Evolutionary conservation across 2,329 filamentous ascomycete species (phyloP).

Genomic region (Colletotrichum plurivorum): DNA sequence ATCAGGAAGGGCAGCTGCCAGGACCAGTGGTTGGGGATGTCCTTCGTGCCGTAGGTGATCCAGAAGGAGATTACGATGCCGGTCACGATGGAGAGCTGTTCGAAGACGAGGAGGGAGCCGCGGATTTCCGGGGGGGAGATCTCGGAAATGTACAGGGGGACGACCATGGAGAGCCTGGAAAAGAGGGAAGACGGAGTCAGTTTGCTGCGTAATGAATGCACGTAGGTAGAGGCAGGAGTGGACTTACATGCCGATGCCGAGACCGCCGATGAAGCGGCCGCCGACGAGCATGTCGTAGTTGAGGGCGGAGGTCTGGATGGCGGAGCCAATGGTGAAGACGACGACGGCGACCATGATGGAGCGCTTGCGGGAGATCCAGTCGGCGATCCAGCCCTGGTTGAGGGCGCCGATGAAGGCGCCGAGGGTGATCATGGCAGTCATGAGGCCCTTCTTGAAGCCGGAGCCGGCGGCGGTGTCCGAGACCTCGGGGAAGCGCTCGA

Average conservation of each 20-base stretch:
- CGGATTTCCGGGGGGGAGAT: slow-evolving; percentile 55
- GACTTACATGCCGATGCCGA: slow-evolving; percentile 59
- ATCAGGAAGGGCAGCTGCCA: slow-evolving; percentile 51
- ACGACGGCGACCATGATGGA: slow-evolving; percentile 50
- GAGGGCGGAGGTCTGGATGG: slow-evolving; percentile 50
- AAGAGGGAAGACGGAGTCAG: not conserved
- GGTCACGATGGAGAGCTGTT: slow-evolving; percentile 49
- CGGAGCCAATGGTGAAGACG: slow-evolving; percentile 48
- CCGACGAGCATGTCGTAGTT: slow-evolving; percentile 60
- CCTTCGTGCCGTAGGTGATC: slow-evolving; percentile 45
- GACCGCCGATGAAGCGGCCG: slow-evolving; percentile 63
- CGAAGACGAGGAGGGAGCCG: slow-evolving; percentile 51
- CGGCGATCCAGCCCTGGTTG: slow-evolving; percentile 61
- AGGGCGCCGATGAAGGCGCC: slow-evolving; percentile 67
- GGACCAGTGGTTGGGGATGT: slow-evolving; percentile 36
- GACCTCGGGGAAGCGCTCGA: slow-evolving; percentile 54
- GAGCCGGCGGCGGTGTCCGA: slow-evolving; percentile 53
- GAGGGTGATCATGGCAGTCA: slow-evolving; percentile 64
- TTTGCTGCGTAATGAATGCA: not conserved
- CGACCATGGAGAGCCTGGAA: slow-evolving; percentile 59
- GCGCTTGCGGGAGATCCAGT: slow-evolving; percentile 48
- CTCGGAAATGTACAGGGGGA: slow-evolving; percentile 61
- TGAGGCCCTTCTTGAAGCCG: slow-evolving; percentile 46
- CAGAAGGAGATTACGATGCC: slow-evolving; percentile 49
- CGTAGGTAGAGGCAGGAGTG: no score